Evolutionary conservation across 176 grass and related monocot genomes (phyloP), one percentile per base, ranked within the genome.

Genomic region (Panicum miliaceum): DNA sequence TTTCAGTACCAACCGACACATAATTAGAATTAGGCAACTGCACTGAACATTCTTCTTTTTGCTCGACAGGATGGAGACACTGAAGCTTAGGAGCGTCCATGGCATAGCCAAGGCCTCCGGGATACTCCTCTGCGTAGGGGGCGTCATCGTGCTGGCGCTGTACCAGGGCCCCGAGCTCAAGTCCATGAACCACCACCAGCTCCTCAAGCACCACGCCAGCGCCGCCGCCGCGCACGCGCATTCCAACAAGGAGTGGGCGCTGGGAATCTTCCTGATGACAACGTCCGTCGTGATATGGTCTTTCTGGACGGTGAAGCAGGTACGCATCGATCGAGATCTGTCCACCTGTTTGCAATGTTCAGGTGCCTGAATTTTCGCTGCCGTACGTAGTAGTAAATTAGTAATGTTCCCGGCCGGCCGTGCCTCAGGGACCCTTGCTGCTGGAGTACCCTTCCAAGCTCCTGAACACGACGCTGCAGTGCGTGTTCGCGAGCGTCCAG

Each of bases 361-460:
- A 14, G 6, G 26, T 47, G 34, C 68, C 38, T 62, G 45, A n/a
- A 62, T 68, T 46, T 35, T 40, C 51, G 12, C 4, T 8, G 2
- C 15, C 3, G 8, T 11, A 41, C 3, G 8, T 32, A 3, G 46
- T 57, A 19, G 37, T 53, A 4, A 35, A 4, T 7, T 69, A 32
- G 20, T 16, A 11, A 2, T 40, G 7, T 32, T 74, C 35, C 11
- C 0, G 36, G 8, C 20, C 27, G 23, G 20, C 20, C 16, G 16
- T 62, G 62, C 22, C 11, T 10, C 78, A 97, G 92, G 90, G 88
- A 0, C 84, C 83, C 0, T 43, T 94, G 76, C 73, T 97, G 81
- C 57, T 85, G 48, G 84, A 91, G 56, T 92, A 92, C 58, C 92
- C 92, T 12, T 91, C 95, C 1, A 91, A 89, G 78, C 89, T 97